phyloP scores from a whole-genome alignment of 1,284 basidiomycete genomes.

The Marasmius sp. region DNA sequence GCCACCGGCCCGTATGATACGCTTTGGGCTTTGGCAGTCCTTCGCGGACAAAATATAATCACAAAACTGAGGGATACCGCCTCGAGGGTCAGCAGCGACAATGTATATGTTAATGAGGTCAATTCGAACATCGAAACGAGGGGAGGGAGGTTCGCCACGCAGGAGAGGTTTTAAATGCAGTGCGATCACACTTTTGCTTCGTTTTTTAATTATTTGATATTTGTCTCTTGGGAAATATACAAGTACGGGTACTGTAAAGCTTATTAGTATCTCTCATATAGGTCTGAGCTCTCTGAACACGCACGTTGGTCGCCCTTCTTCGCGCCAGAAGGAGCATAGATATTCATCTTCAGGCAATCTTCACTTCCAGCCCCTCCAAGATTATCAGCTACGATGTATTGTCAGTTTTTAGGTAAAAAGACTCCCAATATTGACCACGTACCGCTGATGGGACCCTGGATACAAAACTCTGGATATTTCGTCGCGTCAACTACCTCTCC shows the following conservation, averaged over 20 bases:
- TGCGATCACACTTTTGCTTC: no score
- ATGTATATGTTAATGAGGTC: no score
- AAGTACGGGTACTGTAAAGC: constrained; percentile 24
- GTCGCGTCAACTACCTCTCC: constrained; percentile 47
- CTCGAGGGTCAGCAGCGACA: no score
- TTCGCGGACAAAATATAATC: no score
- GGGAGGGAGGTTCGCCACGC: no score
- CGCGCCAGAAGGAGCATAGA: constrained; percentile 46
- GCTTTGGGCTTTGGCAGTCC: no score
- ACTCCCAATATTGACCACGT: constrained; percentile 13
- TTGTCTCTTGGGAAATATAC: constrained; percentile 69
- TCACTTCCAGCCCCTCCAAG: constrained; percentile 61
- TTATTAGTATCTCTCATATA: background rate
- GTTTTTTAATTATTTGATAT: no score
- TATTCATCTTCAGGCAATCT: constrained; percentile 54
- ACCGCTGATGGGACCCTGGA: constrained; percentile 56
- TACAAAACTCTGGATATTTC: constrained; percentile 52
- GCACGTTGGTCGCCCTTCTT: constrained; percentile 40
- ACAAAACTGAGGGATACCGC: no score
- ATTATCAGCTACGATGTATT: constrained; percentile 27
- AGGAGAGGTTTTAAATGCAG: no score
- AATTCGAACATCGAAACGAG: no score
- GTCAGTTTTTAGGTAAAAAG: background rate
- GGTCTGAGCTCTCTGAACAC: constrained; percentile 14
- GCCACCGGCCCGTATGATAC: no score